These are phyloP conservation scores for Aspergillus awamori DNA, from an alignment of 2,329 filamentous ascomycete species.

Conservation along the genomic window DNA sequence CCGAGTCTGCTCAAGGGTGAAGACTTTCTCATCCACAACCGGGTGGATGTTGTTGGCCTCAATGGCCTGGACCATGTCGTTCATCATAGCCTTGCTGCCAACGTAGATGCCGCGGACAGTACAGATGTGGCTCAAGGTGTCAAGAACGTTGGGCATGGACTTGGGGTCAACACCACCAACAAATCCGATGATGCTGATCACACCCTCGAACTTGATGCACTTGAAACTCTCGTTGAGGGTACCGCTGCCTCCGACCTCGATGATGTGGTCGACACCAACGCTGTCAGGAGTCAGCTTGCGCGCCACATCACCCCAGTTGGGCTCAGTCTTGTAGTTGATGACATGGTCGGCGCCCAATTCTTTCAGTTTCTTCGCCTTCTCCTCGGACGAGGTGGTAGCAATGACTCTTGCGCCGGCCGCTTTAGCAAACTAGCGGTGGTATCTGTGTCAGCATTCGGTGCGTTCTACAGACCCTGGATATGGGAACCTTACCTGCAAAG, in stretches of 20 bases:
- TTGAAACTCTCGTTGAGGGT: slow-evolving; percentile 61
- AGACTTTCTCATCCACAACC: slow-evolving; percentile 61
- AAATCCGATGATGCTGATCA: slow-evolving; percentile 62
- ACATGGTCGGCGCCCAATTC: slow-evolving; percentile 60
- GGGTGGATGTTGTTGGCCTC: slow-evolving; percentile 63
- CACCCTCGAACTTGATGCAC: slow-evolving; percentile 57
- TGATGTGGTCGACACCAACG: slow-evolving; percentile 62
- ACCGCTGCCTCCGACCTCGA: slow-evolving; percentile 68
- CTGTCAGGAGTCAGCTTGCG: slow-evolving; percentile 53
- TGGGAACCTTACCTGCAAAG: slow-evolving; percentile 47
- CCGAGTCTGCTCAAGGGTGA: slow-evolving; percentile 55
- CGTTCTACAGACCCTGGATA: not conserved
- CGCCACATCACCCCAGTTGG: slow-evolving; percentile 64
- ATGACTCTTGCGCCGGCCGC: slow-evolving; percentile 59
- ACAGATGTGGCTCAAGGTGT: slow-evolving; percentile 54
- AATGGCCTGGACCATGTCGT: slow-evolving; percentile 62
- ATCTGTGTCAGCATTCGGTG: not conserved
- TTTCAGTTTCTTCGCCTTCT: slow-evolving; percentile 57
- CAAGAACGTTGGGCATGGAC: slow-evolving; percentile 56
- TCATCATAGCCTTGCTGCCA: slow-evolving; percentile 58
- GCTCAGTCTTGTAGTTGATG: slow-evolving; percentile 63
- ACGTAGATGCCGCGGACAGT: slow-evolving; percentile 62
- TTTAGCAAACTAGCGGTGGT: slow-evolving; percentile 47
- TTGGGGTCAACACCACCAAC: slow-evolving; percentile 52
- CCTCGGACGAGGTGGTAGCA: slow-evolving; percentile 60